phyloP scores from a whole-genome alignment of 1,139 yeast genomes.

The Neolecta irregularis region DNA sequence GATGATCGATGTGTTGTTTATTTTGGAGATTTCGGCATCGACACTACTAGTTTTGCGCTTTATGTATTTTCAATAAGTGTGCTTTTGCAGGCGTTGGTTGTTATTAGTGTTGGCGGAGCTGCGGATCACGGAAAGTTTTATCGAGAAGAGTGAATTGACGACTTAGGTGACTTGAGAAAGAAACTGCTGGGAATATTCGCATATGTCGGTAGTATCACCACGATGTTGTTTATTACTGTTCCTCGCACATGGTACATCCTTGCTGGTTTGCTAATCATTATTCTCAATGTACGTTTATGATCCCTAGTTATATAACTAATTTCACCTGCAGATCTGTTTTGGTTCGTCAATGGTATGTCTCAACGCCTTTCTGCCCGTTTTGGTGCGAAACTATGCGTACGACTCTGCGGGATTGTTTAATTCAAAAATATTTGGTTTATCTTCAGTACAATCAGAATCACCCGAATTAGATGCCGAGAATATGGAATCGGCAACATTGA shows the following conservation, averaged over 20 bases:
- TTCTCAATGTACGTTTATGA: conserved; percentile 33
- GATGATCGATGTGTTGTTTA: conserved; percentile 29
- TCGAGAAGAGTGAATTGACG: neutral
- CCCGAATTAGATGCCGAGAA: neutral
- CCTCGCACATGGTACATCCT: conserved; percentile 34
- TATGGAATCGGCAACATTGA: neutral
- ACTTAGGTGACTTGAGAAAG: conserved; percentile 30
- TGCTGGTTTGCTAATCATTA: conserved; percentile 40
- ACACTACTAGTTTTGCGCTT: conserved; percentile 51
- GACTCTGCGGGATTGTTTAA: conserved; percentile 2
- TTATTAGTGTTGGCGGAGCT: conserved; percentile 52
- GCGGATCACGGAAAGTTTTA: conserved; percentile 35
- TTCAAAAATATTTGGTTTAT: neutral
- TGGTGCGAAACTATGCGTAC: conserved; percentile 29
- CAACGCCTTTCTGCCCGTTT: conserved; percentile 48
- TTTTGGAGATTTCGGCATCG: conserved; percentile 39
- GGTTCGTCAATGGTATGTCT: conserved; percentile 65
- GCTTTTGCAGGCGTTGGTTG: conserved; percentile 45
- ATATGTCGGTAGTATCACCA: conserved; percentile 36
- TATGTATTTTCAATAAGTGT: conserved; percentile 55
- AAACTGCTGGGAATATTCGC: conserved; percentile 40
- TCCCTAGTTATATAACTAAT: neutral
- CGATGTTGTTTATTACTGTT: conserved; percentile 33
- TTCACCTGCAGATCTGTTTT: conserved; percentile 27
- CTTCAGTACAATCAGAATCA: neutral